Percentiles rank a stretch among this genome's conserved stretches.
These are phyloP conservation scores for Heterococcus sp. DNA, from an alignment of 108 stramenopile species.

Conservation along the genomic window DNA sequence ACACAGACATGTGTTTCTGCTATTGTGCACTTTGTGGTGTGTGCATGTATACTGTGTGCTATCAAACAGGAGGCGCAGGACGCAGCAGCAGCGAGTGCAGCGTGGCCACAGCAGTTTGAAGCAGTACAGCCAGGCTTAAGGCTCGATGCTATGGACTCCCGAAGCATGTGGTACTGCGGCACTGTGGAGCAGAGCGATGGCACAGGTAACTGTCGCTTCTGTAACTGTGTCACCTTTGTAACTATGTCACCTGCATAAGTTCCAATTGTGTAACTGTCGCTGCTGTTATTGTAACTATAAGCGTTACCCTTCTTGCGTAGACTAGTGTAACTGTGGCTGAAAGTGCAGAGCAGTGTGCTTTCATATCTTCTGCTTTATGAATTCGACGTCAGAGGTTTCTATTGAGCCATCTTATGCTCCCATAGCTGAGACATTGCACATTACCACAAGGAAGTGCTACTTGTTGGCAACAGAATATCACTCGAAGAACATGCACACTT, in stretches of 20 bases:
- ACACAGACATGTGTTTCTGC: no score
- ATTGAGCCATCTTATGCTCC: no score
- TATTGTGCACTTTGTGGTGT: no score
- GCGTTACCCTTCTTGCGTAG: no score
- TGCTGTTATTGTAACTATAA: no score
- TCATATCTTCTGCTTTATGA: not conserved
- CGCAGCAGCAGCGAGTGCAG: not conserved
- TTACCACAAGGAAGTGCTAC: not conserved
- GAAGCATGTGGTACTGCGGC: conserved; percentile 80
- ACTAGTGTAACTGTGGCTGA: not conserved
- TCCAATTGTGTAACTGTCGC: no score
- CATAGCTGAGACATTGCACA: no score
- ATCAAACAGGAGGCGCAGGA: not conserved
- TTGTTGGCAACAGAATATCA: not conserved
- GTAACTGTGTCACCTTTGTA: not conserved
- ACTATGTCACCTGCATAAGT: no score
- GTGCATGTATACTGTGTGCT: no score
- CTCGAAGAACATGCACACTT: not conserved
- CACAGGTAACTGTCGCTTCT: not conserved
- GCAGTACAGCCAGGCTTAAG: conserved; percentile 24
- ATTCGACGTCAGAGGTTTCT: no score
- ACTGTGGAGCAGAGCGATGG: conserved; percentile 70
- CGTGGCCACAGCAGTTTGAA: not conserved
- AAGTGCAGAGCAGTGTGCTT: not conserved
- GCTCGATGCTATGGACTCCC: conserved; percentile 86